phyloP scores from a whole-genome alignment of 225 moss, liverwort and hornwort genomes.

The Lunularia cruciata region DNA sequence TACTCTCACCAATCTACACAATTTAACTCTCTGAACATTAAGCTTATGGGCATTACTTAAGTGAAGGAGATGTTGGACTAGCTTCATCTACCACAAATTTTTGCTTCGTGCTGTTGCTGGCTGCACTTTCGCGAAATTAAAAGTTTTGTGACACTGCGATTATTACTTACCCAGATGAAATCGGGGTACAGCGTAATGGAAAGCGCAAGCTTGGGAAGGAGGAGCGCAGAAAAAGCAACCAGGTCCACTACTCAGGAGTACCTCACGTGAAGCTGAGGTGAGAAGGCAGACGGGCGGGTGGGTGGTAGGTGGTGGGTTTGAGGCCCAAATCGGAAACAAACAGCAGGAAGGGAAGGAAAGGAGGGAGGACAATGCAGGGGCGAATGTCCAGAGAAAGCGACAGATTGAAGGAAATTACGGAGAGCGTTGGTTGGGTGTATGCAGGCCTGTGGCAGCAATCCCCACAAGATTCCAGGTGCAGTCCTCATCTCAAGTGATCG shows the following conservation, averaged over 20 bases:
- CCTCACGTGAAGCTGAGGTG: neutral
- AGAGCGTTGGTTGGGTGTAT: slow-evolving; percentile 35
- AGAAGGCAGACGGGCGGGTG: too few relatives aligned
- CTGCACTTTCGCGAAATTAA: neutral
- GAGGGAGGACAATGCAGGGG: slow-evolving; percentile 25
- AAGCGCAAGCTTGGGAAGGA: slow-evolving; percentile 22
- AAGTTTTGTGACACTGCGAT: neutral
- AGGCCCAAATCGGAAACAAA: neutral
- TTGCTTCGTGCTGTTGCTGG: neutral
- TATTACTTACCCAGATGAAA: slow-evolving; percentile 15
- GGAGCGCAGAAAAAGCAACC: slow-evolving; percentile 4
- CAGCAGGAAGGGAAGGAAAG: neutral
- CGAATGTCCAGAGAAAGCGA: slow-evolving; percentile 21
- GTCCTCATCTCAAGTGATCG: neutral
- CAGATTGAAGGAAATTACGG: slow-evolving; percentile 29
- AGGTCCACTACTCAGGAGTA: neutral
- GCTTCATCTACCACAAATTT: neutral
- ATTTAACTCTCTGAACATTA: too few relatives aligned
- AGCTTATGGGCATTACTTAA: too few relatives aligned
- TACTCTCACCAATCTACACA: too few relatives aligned
- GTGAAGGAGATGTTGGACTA: too few relatives aligned
- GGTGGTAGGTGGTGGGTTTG: too few relatives aligned
- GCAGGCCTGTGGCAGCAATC: slow-evolving; percentile 30
- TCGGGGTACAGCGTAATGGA: slow-evolving; percentile 17
- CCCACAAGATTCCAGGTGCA: slow-evolving; percentile 29